Evolutionary conservation across 805 yeast genomes (phyloP).

Genomic region (Nakazawaea pomicola): DNA sequence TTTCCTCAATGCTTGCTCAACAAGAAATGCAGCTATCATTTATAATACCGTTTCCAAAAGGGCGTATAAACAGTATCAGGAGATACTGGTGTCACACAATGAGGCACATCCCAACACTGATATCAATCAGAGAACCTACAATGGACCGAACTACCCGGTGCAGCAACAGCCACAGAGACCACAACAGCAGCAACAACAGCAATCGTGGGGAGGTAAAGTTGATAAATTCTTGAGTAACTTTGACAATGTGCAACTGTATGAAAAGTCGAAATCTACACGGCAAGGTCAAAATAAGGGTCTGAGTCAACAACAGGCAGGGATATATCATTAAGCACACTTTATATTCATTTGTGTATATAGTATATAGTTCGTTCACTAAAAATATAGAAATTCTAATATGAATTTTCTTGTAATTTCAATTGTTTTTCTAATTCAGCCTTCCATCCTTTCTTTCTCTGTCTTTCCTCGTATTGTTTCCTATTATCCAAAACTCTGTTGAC

Average conservation of each 20-base stretch:
- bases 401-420: constrained; percentile 18
- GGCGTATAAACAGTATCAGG: constrained; percentile 2
- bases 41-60: constrained; percentile 31
- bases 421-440: constrained; percentile 50
- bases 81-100: background rate
- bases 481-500: constrained; percentile 69
- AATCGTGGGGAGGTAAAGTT: background rate
- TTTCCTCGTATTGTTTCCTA: constrained; percentile 69
- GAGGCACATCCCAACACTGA: no score
- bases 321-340: no score
- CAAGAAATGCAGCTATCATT: constrained; percentile 81
- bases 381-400: background rate
- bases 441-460: constrained; percentile 86
- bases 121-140: no score
- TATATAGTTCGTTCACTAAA: no score
- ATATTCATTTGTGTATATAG: no score
- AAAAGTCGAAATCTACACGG: background rate
- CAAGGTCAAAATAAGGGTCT: background rate
- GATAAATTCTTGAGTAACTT: constrained; percentile 4
- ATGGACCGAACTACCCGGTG: background rate
- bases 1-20: constrained; percentile 83
- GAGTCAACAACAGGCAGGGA: background rate
- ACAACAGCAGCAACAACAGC: background rate
- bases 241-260: constrained; percentile 4
- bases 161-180: background rate